These are phyloP conservation scores for Phytophthora aleatoria DNA, from an alignment of 352 stramenopile genomes.

Conservation along the genomic window DNA sequence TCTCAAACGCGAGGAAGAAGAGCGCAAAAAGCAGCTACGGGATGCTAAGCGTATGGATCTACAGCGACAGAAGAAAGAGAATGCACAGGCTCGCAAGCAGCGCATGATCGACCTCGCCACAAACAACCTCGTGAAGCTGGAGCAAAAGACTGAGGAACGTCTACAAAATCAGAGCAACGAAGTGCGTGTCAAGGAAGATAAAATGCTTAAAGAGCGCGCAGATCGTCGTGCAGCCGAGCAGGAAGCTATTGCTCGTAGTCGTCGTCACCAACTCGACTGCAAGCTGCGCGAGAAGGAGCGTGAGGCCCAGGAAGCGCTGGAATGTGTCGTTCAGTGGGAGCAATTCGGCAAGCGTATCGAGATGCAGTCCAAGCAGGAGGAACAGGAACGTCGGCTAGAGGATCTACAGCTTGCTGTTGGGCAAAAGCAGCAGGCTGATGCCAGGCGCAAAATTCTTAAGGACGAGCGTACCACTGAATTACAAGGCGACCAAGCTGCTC, in stretches of 20 bases:
- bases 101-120: conserved; percentile 85
- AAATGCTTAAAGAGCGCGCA: conserved; percentile 55
- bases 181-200: conserved; percentile 76
- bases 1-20: conserved; percentile 70
- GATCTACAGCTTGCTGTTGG: conserved; percentile 65
- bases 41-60: conserved; percentile 68
- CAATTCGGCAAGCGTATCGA: conserved; percentile 71
- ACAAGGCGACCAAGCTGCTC: conserved; percentile 39
- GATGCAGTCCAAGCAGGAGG: conserved; percentile 61
- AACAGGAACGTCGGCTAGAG: conserved; percentile 60
- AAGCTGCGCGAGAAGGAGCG: conserved; percentile 47
- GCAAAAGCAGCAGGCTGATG: conserved; percentile 80
- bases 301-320: conserved; percentile 45
- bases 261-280: conserved; percentile 59
- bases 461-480: conserved; percentile 46
- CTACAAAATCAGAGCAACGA: conserved; percentile 73
- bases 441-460: conserved; percentile 53
- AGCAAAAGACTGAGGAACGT: conserved; percentile 63
- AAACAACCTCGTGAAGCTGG: conserved; percentile 72
- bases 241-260: conserved; percentile 63
- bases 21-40: conserved; percentile 69
- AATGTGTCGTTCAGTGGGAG: conserved; percentile 66
- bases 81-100: conserved; percentile 68
- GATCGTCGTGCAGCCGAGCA: conserved; percentile 70
- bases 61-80: conserved; percentile 61